Base-by-base conservation (phyloP, 2,329 filamentous ascomycete genomes). In the Cercospora janseana region DNA sequence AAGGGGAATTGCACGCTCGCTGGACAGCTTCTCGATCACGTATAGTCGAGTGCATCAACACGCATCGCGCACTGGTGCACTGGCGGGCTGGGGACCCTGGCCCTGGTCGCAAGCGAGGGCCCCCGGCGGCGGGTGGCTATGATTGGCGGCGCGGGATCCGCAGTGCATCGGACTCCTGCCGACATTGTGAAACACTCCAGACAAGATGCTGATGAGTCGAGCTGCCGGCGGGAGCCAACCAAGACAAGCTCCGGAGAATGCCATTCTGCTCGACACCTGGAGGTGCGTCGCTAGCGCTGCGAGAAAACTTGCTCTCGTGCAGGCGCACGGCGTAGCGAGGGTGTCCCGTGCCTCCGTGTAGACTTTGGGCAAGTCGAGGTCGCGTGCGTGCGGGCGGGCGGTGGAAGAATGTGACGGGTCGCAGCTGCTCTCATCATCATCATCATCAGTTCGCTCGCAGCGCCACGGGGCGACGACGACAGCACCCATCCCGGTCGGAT, bases 241-340 rank as follows among this genome's bases (percentile, higher is more conserved):
- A 52, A 29, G 23, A 29, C 47, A 43, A 46, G 38, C 50, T 53
- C 41, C 50, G 50, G 50, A 53, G 50, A 49, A 53, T 53, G 37
- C 45, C 50, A 45, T 49, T 44, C 50, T 53, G 50, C 50, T 48
- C 45, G 50, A 53, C 50, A 53, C 45, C 32, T 41, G 31, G 45
- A 49, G 38, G 50, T 47, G 45, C 50, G 26, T 45, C 38, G 24
- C 23, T 53, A 53, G 50, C 40, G 45, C 31, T 15, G 16, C 20
- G 16, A 42, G 20, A 32, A 46, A 49, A 49, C 35, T 34, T 49
- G 46, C n/a, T 49, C 27, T n/a, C 20, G 18, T n/a, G n/a, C n/a
- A n/a, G n/a, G n/a, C n/a, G n/a, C n/a, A n/a, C n/a, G n/a, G n/a
- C n/a, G n/a, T n/a, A n/a, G n/a, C n/a, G n/a, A n/a, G n/a, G n/a